Evolutionary conservation across 2,329 filamentous ascomycete species (phyloP), one percentile per base, ranked within the genome.

Genomic region (Trichoderma citrinoviride): DNA sequence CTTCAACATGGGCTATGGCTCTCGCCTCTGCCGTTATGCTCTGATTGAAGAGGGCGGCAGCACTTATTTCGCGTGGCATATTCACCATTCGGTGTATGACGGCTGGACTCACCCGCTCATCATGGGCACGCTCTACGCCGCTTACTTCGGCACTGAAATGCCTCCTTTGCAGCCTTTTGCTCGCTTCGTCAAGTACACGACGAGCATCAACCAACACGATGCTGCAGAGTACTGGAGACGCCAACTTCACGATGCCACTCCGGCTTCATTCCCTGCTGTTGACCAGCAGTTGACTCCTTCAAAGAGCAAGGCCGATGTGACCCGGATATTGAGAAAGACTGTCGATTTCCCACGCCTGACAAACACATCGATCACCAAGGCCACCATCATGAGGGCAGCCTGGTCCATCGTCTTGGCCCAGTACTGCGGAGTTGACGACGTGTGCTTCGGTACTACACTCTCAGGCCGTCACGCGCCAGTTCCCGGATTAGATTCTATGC

Each of bases 381-480:
- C 70, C 3, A 70, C 67, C 2, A 56, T 70, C 3, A 58, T 70
- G 27, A 62, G 67, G 49, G 66, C 69, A 21, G 66, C 70, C 6
- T 71, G 70, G 70, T 67, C 68, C 5, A 60, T 68, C 17, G 40
- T 69, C 10, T 58, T 71, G 12, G 67, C 70, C 21, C 46, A 61
- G 7, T 57, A 67, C 50, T 62, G 65, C 6, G 65, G 25, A 7
- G 10, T 15, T 15, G 61, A 64, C 23, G 67, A 65, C 25, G 60
- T 73, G 2, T 21, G 69, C 8, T 73, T 72, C 37, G 72, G 71
- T 5, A 65, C 66, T 3, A 66, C 63, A 2, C 54, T 70, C 29
- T 70, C 68, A 12, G 67, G 69, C 37, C 61, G 69, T 10, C 56
- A 65, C 2, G 63, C 63, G 1, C 49, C 56, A 23, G 63, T 65